Evolutionary conservation across 768 basidiomycete species (phyloP), one percentile per base, ranked within the genome.

Genomic region (Ramaria sp.): DNA sequence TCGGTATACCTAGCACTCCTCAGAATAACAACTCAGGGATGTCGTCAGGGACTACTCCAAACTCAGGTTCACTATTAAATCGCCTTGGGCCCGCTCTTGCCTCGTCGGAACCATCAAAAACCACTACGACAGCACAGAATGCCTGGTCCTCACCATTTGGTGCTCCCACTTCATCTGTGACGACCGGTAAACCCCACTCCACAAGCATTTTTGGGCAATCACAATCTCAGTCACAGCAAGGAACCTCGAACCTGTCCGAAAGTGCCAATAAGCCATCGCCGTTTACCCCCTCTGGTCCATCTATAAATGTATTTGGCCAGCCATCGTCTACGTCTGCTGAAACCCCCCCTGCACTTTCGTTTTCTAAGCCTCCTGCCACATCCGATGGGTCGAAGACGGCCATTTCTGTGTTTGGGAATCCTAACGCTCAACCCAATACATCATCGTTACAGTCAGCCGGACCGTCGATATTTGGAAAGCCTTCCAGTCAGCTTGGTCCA

Each of bases 221-320:
- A 22, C 39, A 41, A n/a, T 22, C 39, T 1, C n/a, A 22, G 18
- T 24, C 45, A 30, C 45, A 16, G 20, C 45, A 47, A n/a, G 45
- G 25, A n/a, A 27, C 20, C 39, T n/a, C 32, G 7, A 34, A 34
- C 13, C 3, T 41, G 8, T 18, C 16, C 18, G 39, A 41, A n/a
- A 41, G 39, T 16, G 39, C 10, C 16, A 41, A 41, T 16, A 41
- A 41, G 39, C 39, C 45, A 12, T 47, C 45, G 20, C 45, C 22
- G 28, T 47, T 30, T 10, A 47, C 45, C 6, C 45, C 18, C 20
- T 34, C 48, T 6, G 34, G 38, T 13, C 43, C 52, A 43, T 20
- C 52, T n/a, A 44, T 45, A 20, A 44, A 32, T 45, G 27, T 47
- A 30, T 54, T 54, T 47, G 51, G 51, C 12, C 51, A 52, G 25